Evolutionary conservation across 2,329 filamentous ascomycete genomes (phyloP), one percentile per base, ranked within the genome.

Genomic region (Penicillium paneum): DNA sequence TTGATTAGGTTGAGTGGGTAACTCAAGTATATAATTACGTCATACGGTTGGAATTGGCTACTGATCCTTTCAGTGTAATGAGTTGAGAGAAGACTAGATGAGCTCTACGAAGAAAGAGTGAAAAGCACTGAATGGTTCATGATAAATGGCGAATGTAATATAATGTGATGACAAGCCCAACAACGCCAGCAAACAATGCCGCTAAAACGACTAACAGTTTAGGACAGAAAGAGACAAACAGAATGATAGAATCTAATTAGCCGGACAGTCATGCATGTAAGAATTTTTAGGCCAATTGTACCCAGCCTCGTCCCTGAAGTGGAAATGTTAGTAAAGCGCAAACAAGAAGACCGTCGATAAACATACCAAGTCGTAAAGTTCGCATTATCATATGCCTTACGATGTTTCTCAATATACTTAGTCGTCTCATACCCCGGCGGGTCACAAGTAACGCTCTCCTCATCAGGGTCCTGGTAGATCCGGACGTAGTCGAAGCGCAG

Each of bases 401-500:
- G 77, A 64, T 90, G 86, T 1, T 79, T 73, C 45, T 74, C 74
- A 67, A 90, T 90, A 68, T 90, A 90, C 1, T 78, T 66, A 0
- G 86, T 89, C 0, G 87, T 90, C 52, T 81, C 80, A 65, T 85
- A 89, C 0, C 82, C 85, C 0, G 77, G 76, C 3, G 87, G 87
- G 71, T 90, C 87, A 69, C 87, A 90, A 15, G 85, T 88, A 46
- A 88, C 65, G 36, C 78, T 78, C 63, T 80, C 76, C 12, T 78
- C 75, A 49, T 82, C 79, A 13, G 80, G 78, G 57, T 86, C 82
- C 68, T 89, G 86, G 64, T 89, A 89, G 47, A 89, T 86, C 13
- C 87, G 82, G 50, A 90, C 78, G 67, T 88, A 89, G 69, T 89
- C 86, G 54, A 89, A 76, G 2, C 85, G 78, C 80, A 89, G 86